phyloP scores from a whole-genome alignment of 1,284 basidiomycete species.

The Boletus smithii region DNA sequence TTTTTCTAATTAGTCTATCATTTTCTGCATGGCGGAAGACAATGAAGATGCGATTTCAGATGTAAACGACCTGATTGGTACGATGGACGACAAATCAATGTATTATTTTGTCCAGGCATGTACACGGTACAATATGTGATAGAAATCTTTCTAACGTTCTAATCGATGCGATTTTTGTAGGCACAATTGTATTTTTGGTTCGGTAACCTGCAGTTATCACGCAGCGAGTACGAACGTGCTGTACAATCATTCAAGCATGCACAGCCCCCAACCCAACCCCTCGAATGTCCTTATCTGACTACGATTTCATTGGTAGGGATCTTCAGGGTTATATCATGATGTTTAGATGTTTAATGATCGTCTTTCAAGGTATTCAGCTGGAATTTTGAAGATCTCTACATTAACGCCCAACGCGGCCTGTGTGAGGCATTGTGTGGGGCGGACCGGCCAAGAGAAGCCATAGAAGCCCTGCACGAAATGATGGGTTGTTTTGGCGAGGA shows the following conservation, averaged over 20 bases:
- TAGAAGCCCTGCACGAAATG: not conserved
- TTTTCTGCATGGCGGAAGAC: constrained; percentile 3
- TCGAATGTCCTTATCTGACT: constrained; percentile 2
- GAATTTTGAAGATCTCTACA: constrained; percentile 2
- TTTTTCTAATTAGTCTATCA: not conserved
- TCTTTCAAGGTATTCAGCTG: constrained; percentile 4
- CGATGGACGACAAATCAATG: not conserved
- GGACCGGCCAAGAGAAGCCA: constrained; percentile 3
- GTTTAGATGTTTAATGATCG: not conserved
- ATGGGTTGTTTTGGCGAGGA: not conserved
- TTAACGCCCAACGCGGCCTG: not conserved
- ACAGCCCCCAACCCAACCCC: not conserved
- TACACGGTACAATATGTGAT: not conserved
- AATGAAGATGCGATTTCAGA: not conserved
- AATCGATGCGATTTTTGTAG: not conserved
- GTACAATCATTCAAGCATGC: constrained; percentile 1
- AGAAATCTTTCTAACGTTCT: not conserved
- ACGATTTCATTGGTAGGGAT: constrained; percentile 1
- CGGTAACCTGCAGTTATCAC: not conserved
- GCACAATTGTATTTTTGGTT: constrained; percentile 4
- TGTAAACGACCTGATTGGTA: not conserved
- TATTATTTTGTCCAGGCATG: constrained; percentile 1
- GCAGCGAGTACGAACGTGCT: not conserved
- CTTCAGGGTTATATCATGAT: not conserved
- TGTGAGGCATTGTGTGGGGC: no score